Evolutionary conservation across 305 asterid species (phyloP), one percentile per base, ranked within the genome.

Genomic region (Fraxinus xanthoxyloides): DNA sequence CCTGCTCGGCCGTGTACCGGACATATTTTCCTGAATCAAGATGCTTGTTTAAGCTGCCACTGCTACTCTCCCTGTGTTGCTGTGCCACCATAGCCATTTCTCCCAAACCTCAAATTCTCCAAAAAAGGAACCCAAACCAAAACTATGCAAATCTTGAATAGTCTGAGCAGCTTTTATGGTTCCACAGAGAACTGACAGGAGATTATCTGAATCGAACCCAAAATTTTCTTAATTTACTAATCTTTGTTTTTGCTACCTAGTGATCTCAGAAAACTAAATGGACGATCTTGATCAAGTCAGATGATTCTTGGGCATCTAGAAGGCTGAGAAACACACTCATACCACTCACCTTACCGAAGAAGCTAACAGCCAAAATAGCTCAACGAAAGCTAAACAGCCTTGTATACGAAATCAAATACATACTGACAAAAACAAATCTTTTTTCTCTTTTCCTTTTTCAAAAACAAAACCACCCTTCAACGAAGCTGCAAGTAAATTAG

Each of bases 1-100:
- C 95, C 85, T 95, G 99, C 91, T 95, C 98, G 30, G 97, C 89
- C 4, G 99, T 95, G 83, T 95, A 95, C 19, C 99, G 88, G 10
- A 93, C 98, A 83, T 95, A 95, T 86, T 95, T 95, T 36, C 98
- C 97, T 38, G 93, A 82, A 86, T 94, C 98, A 63, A 93, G 88
- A 87, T 90, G 95, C 79, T 88, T 93, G 82, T 82, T 87, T 59
- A 92, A 89, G 87, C 97, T 90, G 65, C 94, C 93, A 83, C 96
- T 90, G 86, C 98, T 92, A 79, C 92, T 90, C 86, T 91, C 96
- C 54, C 94, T 88, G 24, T 91, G 94, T 6, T 91, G 96, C 63
- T 89, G 95, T 10, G 86, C 94, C 80, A 91, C 97, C 98, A 92
- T 91, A 69, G 98, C 98, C 98, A 95, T 93, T 88, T 82, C 63